Evolutionary conservation across 164 flowering plant genomes (phyloP).

Genomic region (Amborella trichopoda): DNA sequence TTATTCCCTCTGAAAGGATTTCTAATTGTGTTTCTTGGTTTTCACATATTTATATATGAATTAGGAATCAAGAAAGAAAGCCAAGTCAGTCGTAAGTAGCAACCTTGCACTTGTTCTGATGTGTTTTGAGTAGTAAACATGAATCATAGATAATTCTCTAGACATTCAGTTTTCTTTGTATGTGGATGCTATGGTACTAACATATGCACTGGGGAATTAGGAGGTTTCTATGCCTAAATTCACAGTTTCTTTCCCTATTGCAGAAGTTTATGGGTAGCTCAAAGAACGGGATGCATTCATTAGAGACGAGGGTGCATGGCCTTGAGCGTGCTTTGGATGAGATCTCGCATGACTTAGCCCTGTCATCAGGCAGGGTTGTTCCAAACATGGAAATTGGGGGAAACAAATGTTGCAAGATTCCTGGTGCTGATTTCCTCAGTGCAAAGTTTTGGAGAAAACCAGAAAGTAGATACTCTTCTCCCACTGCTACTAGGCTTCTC

Average conservation of each 20-base stretch:
- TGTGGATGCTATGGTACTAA: too few relatives aligned
- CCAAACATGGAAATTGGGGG: slow-evolving; percentile 3
- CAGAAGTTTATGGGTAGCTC: slow-evolving; percentile 84
- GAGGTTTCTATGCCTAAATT: too few relatives aligned
- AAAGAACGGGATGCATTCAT: slow-evolving; percentile 61
- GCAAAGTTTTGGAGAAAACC: slow-evolving; percentile 75
- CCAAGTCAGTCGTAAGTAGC: too few relatives aligned
- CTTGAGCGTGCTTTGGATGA: slow-evolving; percentile 76
- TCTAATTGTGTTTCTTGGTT: too few relatives aligned
- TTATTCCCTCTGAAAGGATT: too few relatives aligned
- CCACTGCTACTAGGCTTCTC: slow-evolving; percentile 28
- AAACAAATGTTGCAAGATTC: slow-evolving; percentile 55
- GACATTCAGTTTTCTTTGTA: too few relatives aligned
- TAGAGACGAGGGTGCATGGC: slow-evolving; percentile 91
- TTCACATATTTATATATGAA: too few relatives aligned
- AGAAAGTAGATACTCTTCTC: slow-evolving; percentile 29
- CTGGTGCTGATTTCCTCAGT: slow-evolving; percentile 79
- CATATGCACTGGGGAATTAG: not conserved
- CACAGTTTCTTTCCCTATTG: slow-evolving; percentile 1
- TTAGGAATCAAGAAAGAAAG: too few relatives aligned
- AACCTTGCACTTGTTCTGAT: too few relatives aligned
- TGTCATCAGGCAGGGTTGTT: slow-evolving; percentile 49
- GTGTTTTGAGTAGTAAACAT: too few relatives aligned
- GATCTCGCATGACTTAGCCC: slow-evolving; percentile 71
- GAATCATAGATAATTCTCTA: too few relatives aligned